Evolutionary conservation across 2,329 filamentous ascomycete species (phyloP).

Genomic region (Neofusicoccum cordaticola): DNA sequence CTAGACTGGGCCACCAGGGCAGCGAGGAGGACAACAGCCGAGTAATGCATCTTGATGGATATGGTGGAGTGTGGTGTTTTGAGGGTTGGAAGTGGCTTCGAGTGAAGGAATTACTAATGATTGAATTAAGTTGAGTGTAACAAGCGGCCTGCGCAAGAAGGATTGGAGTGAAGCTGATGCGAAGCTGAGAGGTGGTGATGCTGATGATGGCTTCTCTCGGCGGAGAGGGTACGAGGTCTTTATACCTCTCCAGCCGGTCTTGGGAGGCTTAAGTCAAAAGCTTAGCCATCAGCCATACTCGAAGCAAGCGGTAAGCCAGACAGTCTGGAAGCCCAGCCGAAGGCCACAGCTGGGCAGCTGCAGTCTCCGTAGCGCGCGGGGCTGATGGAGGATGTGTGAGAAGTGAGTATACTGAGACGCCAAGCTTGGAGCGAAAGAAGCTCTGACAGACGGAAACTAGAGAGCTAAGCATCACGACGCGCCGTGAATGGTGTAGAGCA

Average conservation of each 20-base stretch:
- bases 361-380: neutral
- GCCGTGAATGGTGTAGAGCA: neutral
- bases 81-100: neutral
- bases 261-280: neutral
- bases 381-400: neutral
- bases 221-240: neutral
- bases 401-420: slow-evolving; percentile 2
- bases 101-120: neutral
- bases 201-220: neutral
- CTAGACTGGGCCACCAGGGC: slow-evolving; percentile 49
- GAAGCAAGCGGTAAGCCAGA: neutral
- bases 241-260: neutral
- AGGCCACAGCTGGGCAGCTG: neutral
- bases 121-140: neutral
- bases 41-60: slow-evolving; percentile 47
- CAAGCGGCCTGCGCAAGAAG: slow-evolving; percentile 14
- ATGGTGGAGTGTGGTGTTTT: neutral
- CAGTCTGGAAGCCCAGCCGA: neutral
- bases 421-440: neutral
- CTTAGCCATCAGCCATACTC: neutral
- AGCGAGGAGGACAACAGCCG: slow-evolving; percentile 43
- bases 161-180: slow-evolving; percentile 1
- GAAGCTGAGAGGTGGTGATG: neutral
- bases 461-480: neutral
- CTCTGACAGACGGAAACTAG: neutral